Evolutionary conservation across 345 rosid species (phyloP).

Genomic region (Punica granatum): DNA sequence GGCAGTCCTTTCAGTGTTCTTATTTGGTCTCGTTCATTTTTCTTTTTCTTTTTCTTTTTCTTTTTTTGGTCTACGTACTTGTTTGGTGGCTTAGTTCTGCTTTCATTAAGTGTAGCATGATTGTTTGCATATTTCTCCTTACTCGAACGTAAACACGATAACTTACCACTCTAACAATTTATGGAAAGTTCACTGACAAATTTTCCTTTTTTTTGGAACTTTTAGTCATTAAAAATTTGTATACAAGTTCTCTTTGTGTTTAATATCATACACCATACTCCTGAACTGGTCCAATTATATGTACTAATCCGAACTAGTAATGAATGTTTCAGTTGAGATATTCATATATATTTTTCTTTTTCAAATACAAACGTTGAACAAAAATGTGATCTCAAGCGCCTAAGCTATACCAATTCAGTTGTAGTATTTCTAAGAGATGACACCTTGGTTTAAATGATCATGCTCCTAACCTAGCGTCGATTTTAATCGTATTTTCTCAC

Average conservation of each 20-base stretch:
- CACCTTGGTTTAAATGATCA: neutral
- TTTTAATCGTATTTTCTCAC: neutral
- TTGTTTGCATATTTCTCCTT: neutral
- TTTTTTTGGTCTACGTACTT: neutral
- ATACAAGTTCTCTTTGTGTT: neutral
- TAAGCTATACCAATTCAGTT: too few relatives aligned
- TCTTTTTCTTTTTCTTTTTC: too few relatives aligned
- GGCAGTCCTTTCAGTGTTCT: too few relatives aligned
- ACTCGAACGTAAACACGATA: neutral
- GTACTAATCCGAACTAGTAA: neutral
- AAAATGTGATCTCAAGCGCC: neutral
- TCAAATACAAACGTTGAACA: neutral
- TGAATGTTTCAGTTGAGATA: neutral
- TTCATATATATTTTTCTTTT: neutral
- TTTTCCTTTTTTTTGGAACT: neutral
- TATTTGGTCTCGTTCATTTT: too few relatives aligned
- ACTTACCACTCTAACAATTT: neutral
- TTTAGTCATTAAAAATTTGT: neutral
- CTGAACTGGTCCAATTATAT: neutral
- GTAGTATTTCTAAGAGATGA: too few relatives aligned
- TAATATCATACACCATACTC: neutral
- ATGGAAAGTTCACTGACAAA: neutral
- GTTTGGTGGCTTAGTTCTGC: neutral
- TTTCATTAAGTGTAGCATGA: neutral
- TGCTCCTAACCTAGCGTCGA: neutral